Evolutionary conservation across 495 filamentous ascomycete species (phyloP).

Genomic region (Ascodesmis nigricans): DNA sequence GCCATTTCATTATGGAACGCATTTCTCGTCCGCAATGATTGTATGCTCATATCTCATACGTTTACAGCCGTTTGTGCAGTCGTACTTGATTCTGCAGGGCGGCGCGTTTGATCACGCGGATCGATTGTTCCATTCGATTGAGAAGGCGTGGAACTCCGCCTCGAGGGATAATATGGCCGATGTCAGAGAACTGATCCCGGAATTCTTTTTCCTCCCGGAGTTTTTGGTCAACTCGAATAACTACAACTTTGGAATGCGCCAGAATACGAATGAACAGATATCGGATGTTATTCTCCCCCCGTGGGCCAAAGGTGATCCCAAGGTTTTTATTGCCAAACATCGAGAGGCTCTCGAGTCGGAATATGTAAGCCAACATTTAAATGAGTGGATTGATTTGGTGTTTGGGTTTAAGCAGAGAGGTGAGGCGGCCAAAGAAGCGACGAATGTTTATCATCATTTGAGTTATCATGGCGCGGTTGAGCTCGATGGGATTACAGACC

Average conservation of each 20-base stretch:
- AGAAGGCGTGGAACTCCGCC: conserved; percentile 75
- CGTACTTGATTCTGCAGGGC: conserved; percentile 88
- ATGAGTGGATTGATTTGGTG: conserved; percentile 88
- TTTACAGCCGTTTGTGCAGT: conserved; percentile 85
- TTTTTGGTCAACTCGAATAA: conserved; percentile 78
- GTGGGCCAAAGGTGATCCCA: conserved; percentile 92
- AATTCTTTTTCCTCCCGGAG: conserved; percentile 92
- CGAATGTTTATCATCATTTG: conserved; percentile 88
- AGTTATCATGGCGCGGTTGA: conserved; percentile 89
- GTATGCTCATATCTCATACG: conserved; percentile 90
- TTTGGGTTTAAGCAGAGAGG: conserved; percentile 92
- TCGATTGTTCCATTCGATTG: conserved; percentile 80
- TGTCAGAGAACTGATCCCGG: conserved; percentile 79
- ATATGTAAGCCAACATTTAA: conserved; percentile 72
- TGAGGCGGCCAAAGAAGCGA: conserved; percentile 71
- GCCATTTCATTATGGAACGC: conserved; percentile 92
- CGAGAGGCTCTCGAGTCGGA: conserved; percentile 86
- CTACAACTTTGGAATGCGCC: conserved; percentile 76
- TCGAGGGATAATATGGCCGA: conserved; percentile 80
- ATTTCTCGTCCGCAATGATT: conserved; percentile 98
- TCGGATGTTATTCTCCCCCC: conserved; percentile 71
- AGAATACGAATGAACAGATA: conserved; percentile 55
- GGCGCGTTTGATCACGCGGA: conserved; percentile 94
- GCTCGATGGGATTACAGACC: conserved; percentile 76
- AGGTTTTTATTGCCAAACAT: conserved; percentile 87